phyloP scores from a whole-genome alignment of 768 basidiomycete species.

The Daedalea quercina region DNA sequence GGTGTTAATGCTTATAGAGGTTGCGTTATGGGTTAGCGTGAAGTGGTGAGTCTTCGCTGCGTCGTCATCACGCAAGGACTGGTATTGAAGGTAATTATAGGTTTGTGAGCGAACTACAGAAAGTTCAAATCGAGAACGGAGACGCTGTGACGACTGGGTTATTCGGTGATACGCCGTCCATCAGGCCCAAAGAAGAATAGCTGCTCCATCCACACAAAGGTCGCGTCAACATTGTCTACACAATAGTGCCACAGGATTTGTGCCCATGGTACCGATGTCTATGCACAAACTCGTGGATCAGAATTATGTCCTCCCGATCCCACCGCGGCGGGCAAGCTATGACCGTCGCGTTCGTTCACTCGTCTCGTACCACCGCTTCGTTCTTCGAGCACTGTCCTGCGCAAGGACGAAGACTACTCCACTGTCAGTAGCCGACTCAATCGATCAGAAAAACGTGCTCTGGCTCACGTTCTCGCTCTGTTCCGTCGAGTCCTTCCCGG shows the following conservation, averaged over 20 bases:
- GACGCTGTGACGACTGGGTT: neutral
- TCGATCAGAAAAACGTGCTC: neutral
- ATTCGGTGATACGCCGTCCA: neutral
- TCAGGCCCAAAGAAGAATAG: slow-evolving; percentile 9
- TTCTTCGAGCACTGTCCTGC: slow-evolving; percentile 71
- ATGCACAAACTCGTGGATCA: no score
- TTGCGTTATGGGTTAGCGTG: slow-evolving; percentile 69
- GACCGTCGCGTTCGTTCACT: slow-evolving; percentile 48
- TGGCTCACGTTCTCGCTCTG: slow-evolving; percentile 83
- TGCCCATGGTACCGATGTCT: no score
- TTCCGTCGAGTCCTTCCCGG: slow-evolving; percentile 87
- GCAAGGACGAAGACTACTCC: slow-evolving; percentile 74
- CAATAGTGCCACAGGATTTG: no score
- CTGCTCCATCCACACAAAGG: no score
- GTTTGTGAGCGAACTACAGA: slow-evolving; percentile 22
- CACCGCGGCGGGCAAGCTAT: neutral
- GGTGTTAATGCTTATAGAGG: slow-evolving; percentile 55
- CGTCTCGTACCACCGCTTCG: slow-evolving; percentile 83
- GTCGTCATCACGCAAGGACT: neutral
- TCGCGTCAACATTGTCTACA: neutral
- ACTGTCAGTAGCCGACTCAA: neutral
- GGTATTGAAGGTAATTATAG: slow-evolving; percentile 39
- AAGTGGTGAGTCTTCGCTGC: slow-evolving; percentile 58
- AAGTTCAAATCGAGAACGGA: slow-evolving; percentile 1
- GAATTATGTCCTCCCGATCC: no score